Conservation (phyloP, 176 grass and related monocot genomes). For the Oryza longistaminata region DNA sequence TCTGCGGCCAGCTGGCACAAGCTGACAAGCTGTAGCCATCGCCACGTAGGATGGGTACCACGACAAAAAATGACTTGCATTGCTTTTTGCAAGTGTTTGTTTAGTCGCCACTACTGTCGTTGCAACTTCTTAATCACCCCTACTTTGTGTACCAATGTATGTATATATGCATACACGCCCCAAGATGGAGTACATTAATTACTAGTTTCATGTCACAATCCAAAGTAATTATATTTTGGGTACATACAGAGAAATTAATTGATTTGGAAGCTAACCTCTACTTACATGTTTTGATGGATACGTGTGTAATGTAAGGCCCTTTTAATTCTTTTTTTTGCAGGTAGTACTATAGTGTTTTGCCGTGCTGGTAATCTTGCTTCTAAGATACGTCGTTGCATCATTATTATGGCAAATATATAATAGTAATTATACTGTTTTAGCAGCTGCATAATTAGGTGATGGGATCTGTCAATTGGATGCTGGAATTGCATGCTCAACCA, state of each 20-base stretch:
- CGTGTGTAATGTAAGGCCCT: not conserved
- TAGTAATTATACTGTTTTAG: not conserved
- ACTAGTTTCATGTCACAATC: not conserved
- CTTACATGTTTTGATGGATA: not conserved
- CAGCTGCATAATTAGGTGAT: conserved; percentile 34
- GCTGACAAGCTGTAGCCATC: conserved; percentile 39
- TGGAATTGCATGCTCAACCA: conserved; percentile 24
- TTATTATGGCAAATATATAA: conserved; percentile 17
- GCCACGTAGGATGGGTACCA: conserved; percentile 28
- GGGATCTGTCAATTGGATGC: not conserved
- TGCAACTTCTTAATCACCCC: conserved; percentile 7
- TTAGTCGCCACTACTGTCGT: conserved; percentile 14
- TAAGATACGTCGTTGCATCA: conserved; percentile 43
- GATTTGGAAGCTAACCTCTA: not conserved
- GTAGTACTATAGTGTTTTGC: conserved; percentile 31
- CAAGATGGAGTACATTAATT: not conserved
- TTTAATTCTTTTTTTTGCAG: not conserved
- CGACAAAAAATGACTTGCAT: not conserved
- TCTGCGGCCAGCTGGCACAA: not conserved
- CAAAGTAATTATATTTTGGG: not conserved
- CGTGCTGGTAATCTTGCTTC: conserved; percentile 38
- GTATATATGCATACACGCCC: not conserved
- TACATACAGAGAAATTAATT: not conserved
- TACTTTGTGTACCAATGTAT: not conserved
- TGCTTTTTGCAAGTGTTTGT: not conserved